phyloP scores from a whole-genome alignment of 345 rosid genomes.

The Bruguiera parviflora region DNA sequence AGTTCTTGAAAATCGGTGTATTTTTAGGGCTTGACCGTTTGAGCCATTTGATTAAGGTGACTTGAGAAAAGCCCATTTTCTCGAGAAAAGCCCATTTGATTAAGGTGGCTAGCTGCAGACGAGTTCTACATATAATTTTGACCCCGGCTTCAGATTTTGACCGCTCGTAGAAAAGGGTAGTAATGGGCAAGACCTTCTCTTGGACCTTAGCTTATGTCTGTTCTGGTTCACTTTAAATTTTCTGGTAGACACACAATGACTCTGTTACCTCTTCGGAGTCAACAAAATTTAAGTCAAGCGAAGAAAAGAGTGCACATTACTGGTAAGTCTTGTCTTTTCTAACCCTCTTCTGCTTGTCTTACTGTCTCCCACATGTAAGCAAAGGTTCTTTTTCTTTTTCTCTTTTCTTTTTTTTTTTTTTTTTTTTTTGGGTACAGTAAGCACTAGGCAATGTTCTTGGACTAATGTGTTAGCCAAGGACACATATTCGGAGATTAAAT shows the following conservation, averaged over 20 bases:
- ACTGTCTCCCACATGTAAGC: slow-evolving; percentile 12
- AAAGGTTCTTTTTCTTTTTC: no score
- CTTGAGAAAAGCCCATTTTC: no score
- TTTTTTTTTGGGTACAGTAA: no score
- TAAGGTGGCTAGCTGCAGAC: no score
- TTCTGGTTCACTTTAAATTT: not conserved
- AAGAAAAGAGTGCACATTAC: slow-evolving; percentile 4
- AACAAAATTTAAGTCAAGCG: slow-evolving; percentile 18
- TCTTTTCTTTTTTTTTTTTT: no score
- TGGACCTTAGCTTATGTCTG: slow-evolving; percentile 2
- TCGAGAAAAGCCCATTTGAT: no score
- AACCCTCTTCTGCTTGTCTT: slow-evolving; percentile 10
- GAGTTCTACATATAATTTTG: no score
- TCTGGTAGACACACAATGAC: slow-evolving; percentile 24
- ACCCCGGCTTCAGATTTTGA: not conserved
- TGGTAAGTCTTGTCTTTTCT: slow-evolving; percentile 17
- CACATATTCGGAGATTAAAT: not conserved
- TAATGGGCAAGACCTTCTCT: not conserved
- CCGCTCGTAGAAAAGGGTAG: not conserved
- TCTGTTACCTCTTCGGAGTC: slow-evolving; percentile 15
- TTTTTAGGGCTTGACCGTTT: no score
- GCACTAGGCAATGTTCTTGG: not conserved
- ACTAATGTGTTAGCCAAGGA: not conserved
- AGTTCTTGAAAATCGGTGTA: no score
- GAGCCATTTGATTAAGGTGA: no score